A percentile compares a stretch with the other conserved stretches of the same genome.
Evolutionary conservation across 148 eudicot genomes (phyloP).

Genomic region (Pouteria glomerata): DNA sequence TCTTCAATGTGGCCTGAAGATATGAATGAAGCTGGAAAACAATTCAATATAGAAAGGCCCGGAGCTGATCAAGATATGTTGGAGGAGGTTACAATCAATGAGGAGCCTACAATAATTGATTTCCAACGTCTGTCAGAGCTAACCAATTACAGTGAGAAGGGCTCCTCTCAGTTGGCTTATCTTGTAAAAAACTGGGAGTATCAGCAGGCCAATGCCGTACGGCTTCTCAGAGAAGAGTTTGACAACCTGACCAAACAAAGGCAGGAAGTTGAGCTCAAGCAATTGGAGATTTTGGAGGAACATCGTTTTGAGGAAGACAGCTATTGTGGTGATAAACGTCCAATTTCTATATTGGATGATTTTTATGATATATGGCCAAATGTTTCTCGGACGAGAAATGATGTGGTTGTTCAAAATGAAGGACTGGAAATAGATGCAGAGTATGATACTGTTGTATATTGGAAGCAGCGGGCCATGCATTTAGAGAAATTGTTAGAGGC

Average conservation of each 20-base stretch:
- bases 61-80: constrained; percentile 62
- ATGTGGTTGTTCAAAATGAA: constrained; percentile 38
- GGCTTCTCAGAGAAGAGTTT: constrained; percentile 74
- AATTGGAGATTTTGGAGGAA: constrained; percentile 69
- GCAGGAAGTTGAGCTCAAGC: constrained; percentile 68
- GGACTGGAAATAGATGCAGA: constrained; percentile 58
- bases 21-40: constrained; percentile 65
- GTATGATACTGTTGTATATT: constrained; percentile 57
- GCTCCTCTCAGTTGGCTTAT: constrained; percentile 58
- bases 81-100: constrained; percentile 47
- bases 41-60: constrained; percentile 65
- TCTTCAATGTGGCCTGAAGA: constrained; percentile 89
- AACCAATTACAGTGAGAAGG: constrained; percentile 62
- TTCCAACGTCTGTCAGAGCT: constrained; percentile 56
- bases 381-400: constrained; percentile 42
- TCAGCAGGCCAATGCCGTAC: constrained; percentile 73
- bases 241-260: constrained; percentile 67
- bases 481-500: constrained; percentile 65
- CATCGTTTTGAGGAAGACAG: constrained; percentile 66
- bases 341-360: constrained; percentile 54
- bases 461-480: constrained; percentile 66
- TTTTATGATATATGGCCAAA: constrained; percentile 45
- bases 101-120: constrained; percentile 56
- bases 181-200: constrained; percentile 78
- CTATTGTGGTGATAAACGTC: constrained; percentile 48